These are phyloP conservation scores for Cutaneotrichosporon sp. DNA, from an alignment of 1,284 basidiomycete genomes.

Conservation along the genomic window DNA sequence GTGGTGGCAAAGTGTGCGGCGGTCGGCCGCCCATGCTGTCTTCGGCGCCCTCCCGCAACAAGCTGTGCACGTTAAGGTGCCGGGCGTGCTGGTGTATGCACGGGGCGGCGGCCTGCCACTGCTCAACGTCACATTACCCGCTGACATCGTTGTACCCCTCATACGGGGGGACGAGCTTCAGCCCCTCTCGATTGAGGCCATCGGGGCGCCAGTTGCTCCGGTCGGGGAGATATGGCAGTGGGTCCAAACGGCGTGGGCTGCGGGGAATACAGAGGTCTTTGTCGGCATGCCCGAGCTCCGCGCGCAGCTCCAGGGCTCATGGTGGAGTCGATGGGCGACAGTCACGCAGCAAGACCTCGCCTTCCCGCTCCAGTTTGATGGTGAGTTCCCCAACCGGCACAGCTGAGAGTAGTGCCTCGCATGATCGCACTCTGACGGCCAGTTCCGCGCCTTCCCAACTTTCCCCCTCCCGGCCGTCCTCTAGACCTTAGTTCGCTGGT, in stretches of 20 bases:
- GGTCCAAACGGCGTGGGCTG: slow-evolving; percentile 35
- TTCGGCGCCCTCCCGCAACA: slow-evolving; percentile 16
- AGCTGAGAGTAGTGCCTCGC: slow-evolving; percentile 11
- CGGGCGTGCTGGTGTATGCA: slow-evolving; percentile 8
- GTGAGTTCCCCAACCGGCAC: slow-evolving; percentile 36
- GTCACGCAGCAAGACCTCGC: slow-evolving; percentile 29
- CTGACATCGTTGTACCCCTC: slow-evolving; percentile 27
- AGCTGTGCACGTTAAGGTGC: slow-evolving; percentile 22
- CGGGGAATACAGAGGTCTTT: slow-evolving; percentile 26
- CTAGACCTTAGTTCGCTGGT: slow-evolving; percentile 41
- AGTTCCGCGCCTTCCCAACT: slow-evolving; percentile 42
- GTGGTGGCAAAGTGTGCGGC: slow-evolving; percentile 43
- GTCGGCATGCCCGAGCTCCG: slow-evolving; percentile 26
- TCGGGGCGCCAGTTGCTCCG: slow-evolving; percentile 33
- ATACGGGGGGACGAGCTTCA: slow-evolving; percentile 27
- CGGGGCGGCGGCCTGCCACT: slow-evolving; percentile 17
- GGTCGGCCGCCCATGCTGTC: slow-evolving; percentile 19
- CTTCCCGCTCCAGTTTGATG: slow-evolving; percentile 27
- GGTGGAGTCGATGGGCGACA: neutral
- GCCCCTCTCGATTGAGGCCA: slow-evolving; percentile 27
- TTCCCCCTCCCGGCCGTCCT: slow-evolving; percentile 36
- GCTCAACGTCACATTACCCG: slow-evolving; percentile 24
- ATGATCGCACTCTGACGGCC: slow-evolving; percentile 11
- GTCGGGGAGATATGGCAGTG: slow-evolving; percentile 35
- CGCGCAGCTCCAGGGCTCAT: slow-evolving; percentile 5